phyloP scores from a whole-genome alignment of 2,329 filamentous ascomycete species.

The Colletotrichum lupini region DNA sequence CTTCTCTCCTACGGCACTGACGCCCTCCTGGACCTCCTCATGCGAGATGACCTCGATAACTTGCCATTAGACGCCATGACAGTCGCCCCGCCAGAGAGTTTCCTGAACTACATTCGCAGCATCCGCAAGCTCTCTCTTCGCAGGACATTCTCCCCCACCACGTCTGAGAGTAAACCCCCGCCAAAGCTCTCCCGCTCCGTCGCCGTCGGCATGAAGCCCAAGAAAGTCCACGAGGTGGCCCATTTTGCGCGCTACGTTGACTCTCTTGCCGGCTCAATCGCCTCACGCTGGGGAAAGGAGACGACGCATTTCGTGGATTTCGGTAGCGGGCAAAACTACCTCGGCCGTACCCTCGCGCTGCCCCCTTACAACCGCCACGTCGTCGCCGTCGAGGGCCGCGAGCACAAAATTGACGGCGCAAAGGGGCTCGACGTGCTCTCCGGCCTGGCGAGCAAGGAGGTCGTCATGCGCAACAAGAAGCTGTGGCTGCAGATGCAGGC shows the following conservation, averaged over 20 bases:
- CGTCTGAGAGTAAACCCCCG: conserved; percentile 52
- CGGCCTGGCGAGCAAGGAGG: conserved; percentile 77
- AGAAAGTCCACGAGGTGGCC: conserved; percentile 94
- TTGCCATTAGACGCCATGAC: conserved; percentile 40
- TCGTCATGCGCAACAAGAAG: conserved; percentile 86
- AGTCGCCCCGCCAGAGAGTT: conserved; percentile 58
- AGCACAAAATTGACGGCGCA: conserved; percentile 87
- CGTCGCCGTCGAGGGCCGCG: conserved; percentile 88
- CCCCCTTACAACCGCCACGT: conserved; percentile 88
- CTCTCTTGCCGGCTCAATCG: conserved; percentile 67
- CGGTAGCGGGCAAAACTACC: conserved; percentile 95
- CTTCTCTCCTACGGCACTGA: conserved; percentile 78
- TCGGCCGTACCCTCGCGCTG: conserved; percentile 87
- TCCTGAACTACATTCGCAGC: conserved; percentile 78
- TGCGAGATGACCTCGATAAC: conserved; percentile 77
- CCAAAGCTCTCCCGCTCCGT: conserved; percentile 76
- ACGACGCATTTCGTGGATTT: conserved; percentile 95
- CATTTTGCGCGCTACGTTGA: conserved; percentile 91
- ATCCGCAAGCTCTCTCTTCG: conserved; percentile 77
- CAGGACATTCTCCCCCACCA: conserved; percentile 63
- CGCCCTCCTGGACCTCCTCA: conserved; percentile 81
- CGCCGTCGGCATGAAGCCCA: conserved; percentile 91
- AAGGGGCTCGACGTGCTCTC: conserved; percentile 86
- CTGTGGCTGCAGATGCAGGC: conserved; percentile 67
- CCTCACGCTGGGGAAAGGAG: conserved; percentile 62